These are phyloP conservation scores for Galerina marginata DNA, from an alignment of 768 basidiomycete genomes.

Conservation along the genomic window DNA sequence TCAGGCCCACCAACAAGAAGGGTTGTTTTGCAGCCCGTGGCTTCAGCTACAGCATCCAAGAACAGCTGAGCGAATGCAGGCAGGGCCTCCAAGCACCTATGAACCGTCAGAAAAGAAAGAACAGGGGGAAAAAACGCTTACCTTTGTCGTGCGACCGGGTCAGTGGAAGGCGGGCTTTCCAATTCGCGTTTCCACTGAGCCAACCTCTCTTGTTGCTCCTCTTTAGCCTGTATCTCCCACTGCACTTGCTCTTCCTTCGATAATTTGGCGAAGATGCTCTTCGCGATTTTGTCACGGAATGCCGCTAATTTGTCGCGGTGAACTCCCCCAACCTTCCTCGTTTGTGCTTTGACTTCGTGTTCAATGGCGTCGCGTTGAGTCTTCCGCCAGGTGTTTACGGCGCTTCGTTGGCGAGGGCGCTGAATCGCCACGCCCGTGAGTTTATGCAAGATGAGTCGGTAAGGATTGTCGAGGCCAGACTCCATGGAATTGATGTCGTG, in stretches of 20 bases:
- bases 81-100: conserved; percentile 11
- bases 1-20: neutral
- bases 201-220: neutral
- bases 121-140: neutral
- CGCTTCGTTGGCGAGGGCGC: neutral
- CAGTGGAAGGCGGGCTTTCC: neutral
- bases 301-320: no score
- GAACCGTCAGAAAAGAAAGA: neutral
- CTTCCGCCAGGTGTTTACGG: neutral
- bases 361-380: neutral
- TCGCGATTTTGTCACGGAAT: neutral
- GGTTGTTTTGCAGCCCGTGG: neutral
- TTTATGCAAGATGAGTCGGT: neutral
- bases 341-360: neutral
- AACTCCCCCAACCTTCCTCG: no score
- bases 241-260: neutral
- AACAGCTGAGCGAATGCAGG: neutral
- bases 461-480: neutral
- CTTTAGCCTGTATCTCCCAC: conserved; percentile 9
- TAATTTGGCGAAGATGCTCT: conserved; percentile 1
- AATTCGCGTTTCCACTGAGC: neutral
- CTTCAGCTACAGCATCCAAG: neutral
- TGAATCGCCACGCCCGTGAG: neutral
- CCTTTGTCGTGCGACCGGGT: conserved; percentile 9
- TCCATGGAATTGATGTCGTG: neutral